Evolutionary conservation across 331 rosid species (phyloP).

Genomic region (Spiraea crenata): DNA sequence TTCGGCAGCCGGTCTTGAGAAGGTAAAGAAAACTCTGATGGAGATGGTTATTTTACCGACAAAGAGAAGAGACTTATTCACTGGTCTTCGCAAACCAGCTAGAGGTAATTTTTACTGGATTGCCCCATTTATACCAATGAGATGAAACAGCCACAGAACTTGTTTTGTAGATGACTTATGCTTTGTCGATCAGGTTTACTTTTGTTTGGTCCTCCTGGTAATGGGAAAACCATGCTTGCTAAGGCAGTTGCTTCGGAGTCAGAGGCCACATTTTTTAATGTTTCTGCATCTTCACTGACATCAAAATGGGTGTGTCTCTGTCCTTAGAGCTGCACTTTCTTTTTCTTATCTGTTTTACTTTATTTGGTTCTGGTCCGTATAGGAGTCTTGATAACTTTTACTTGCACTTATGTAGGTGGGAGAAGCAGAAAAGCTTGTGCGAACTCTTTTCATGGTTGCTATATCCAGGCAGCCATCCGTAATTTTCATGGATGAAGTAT

Average conservation of each 20-base stretch:
- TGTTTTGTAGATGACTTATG: constrained; percentile 18
- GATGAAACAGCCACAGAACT: constrained; percentile 25
- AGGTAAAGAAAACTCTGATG: constrained; percentile 92
- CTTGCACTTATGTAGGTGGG: constrained; percentile 68
- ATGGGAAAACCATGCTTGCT: constrained; percentile 99
- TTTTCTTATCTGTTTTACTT: neutral
- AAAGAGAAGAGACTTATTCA: constrained; percentile 89
- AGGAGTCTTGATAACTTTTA: constrained; percentile 24
- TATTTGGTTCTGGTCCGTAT: constrained; percentile 18
- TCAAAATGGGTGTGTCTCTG: constrained; percentile 85
- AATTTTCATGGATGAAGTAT: constrained; percentile 95
- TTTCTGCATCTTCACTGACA: constrained; percentile 89
- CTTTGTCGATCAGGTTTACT: constrained; percentile 68
- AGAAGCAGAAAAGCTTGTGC: constrained; percentile 93
- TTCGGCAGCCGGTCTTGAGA: constrained; percentile 88
- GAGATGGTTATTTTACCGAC: constrained; percentile 98
- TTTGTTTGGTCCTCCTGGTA: constrained; percentile 97
- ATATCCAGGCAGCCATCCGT: constrained; percentile 93
- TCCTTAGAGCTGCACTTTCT: neutral
- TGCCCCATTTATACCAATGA: constrained; percentile 7
- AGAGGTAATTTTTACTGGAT: constrained; percentile 57
- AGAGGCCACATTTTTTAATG: constrained; percentile 84
- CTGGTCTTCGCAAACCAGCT: constrained; percentile 96
- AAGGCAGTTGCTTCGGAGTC: constrained; percentile 99
- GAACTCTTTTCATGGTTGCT: constrained; percentile 91